Evolutionary conservation across 2,329 filamentous ascomycete species (phyloP), one percentile per base, ranked within the genome.

Genomic region (Penicillium sp.): DNA sequence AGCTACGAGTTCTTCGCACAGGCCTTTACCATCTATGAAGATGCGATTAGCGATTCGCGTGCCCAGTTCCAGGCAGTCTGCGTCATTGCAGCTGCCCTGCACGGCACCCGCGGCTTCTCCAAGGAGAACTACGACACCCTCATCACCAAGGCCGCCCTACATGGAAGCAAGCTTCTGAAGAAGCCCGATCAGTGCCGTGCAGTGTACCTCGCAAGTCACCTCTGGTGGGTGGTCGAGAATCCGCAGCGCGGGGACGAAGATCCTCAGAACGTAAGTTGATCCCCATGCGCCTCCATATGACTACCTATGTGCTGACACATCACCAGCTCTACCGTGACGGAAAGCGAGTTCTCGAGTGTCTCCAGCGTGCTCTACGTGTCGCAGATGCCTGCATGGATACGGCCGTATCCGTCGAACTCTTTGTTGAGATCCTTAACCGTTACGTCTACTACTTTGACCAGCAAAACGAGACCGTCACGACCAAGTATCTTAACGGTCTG

Each of bases 371-470:
- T 9, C 83, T 98, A 8, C 86, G 95, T 31, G 95, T 98, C 25
- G 95, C 93, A 2, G 93, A 98, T 71, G 95, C 93, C 6, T 98
- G 93, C 75, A 98, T 98, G 93, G 95, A 98, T 72, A 93, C 91
- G 6, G 89, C 90, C 6, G 90, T 96, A 3, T 96, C 90, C 2
- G 93, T 98, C 41, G 95, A 98, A 73, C 80, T 98, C 42, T 98
- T 98, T 72, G 92, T 98, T 49, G 93, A 98, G 74, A 98, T 98
- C 56, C 76, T 98, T 48, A 96, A 98, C 71, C 84, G 93, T 71
- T 98, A 98, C 68, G 91, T 97, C 46, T 98, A 98, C 72, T 98
- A 97, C 76, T 98, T 96, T 75, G 93, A 98, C 71, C 92, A 98
- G 71, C 89, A 95, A 68, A 98, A 98, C 72, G 93, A 98, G 74